Evolutionary conservation across 208 protist species (phyloP).

Genomic region (Wallacemonas collosoma): DNA sequence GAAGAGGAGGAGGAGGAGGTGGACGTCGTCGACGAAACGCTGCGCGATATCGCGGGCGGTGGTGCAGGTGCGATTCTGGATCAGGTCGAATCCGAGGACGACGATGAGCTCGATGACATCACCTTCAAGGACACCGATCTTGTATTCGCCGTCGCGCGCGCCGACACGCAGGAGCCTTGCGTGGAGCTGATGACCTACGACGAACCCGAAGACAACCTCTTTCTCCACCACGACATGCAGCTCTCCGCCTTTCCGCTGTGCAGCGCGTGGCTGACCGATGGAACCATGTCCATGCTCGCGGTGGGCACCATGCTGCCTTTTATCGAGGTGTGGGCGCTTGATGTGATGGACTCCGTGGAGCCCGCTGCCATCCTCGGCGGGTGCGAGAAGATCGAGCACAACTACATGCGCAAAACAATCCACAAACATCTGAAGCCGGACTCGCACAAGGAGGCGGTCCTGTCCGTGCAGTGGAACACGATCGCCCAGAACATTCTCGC

Average conservation of each 20-base stretch:
- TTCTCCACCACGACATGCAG: conserved; percentile 97
- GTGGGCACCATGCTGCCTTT: conserved; percentile 97
- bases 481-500: conserved; percentile 91
- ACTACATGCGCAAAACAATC: conserved; percentile 79
- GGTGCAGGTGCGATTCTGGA: conserved; percentile 71
- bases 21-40: conserved; percentile 48
- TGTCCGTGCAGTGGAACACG: conserved; percentile 94
- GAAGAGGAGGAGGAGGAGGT: conserved; percentile 40
- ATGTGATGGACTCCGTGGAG: conserved; percentile 95
- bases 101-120: conserved; percentile 91
- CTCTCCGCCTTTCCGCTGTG: conserved; percentile 94
- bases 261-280: conserved; percentile 94
- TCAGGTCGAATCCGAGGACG: conserved; percentile 83
- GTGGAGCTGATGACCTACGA: conserved; percentile 97
- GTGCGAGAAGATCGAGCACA: conserved; percentile 60
- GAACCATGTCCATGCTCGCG: conserved; percentile 92
- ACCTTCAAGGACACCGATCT: conserved; percentile 93
- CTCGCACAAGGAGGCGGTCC: conserved; percentile 95
- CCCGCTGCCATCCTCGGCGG: conserved; percentile 93
- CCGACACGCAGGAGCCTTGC: conserved; percentile 74
- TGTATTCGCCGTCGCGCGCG: conserved; percentile 64
- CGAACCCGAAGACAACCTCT: conserved; percentile 94
- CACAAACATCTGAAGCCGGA: conserved; percentile 51
- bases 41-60: conserved; percentile 68
- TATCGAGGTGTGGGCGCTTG: conserved; percentile 98